Percentiles rank a stretch among this genome's conserved stretches.
Conservation (phyloP, 192 early-diverging fungal species). For the Coemansia sp. region DNA sequence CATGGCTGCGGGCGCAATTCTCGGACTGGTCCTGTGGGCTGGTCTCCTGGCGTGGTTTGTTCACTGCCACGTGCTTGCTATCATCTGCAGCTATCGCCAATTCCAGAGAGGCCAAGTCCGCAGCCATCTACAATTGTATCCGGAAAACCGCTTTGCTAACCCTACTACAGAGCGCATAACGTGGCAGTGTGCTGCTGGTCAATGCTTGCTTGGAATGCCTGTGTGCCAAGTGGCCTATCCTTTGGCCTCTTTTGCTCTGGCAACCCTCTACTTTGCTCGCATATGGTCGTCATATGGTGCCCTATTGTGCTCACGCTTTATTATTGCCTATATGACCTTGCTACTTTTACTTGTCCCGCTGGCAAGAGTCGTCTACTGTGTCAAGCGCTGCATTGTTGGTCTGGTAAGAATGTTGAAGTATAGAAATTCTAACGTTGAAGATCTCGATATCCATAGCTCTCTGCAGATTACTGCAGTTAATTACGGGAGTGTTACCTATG, state of each 20-base stretch:
- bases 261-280: slow-evolving; percentile 24
- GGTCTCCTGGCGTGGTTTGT: slow-evolving; percentile 28
- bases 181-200: too few species aligned
- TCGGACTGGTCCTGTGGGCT: slow-evolving; percentile 40
- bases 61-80: slow-evolving; percentile 18
- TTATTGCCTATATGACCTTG: slow-evolving; percentile 4
- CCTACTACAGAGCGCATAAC: too few species aligned
- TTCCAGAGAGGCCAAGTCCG: neutral
- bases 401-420: too few species aligned
- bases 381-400: too few species aligned
- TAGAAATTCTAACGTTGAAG: too few species aligned
- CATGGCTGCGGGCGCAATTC: slow-evolving; percentile 40
- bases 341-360: neutral
- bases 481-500: too few species aligned
- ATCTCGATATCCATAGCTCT: too few species aligned
- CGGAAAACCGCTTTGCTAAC: too few species aligned
- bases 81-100: neutral
- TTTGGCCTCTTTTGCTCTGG: slow-evolving; percentile 29
- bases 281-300: slow-evolving; percentile 28
- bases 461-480: too few species aligned
- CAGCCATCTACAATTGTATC: too few species aligned
- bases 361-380: neutral
- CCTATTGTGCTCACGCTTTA: neutral
- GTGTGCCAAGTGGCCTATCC: slow-evolving; percentile 12
- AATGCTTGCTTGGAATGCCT: neutral